These are phyloP conservation scores for Phytophthora sp. DNA, from an alignment of 352 stramenopile genomes.

Conservation along the genomic window DNA sequence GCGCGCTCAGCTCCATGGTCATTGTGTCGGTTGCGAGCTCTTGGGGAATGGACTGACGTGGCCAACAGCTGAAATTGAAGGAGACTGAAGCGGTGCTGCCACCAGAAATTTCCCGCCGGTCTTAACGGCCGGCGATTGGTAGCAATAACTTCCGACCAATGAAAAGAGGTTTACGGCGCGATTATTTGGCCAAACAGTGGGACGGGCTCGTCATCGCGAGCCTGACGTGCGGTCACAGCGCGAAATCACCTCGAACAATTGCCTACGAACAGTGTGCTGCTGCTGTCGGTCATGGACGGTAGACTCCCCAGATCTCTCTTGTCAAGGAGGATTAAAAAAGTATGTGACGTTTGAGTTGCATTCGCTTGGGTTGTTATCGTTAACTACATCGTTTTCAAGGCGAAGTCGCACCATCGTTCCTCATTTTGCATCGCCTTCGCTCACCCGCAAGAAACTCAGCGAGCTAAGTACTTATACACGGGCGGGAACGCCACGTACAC, in stretches of 20 bases:
- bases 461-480: too few relatives aligned
- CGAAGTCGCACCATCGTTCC: too few relatives aligned
- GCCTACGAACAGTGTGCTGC: too few relatives aligned
- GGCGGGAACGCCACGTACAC: slow-evolving; percentile 5
- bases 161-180: background rate
- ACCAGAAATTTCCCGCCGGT: slow-evolving; percentile 5
- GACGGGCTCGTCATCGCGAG: background rate
- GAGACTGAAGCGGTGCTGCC: background rate
- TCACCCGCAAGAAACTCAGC: too few relatives aligned
- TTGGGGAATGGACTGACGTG: slow-evolving; percentile 25
- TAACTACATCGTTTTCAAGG: too few relatives aligned
- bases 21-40: background rate
- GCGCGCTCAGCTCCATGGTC: slow-evolving; percentile 72
- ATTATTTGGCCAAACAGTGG: background rate
- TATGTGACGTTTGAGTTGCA: too few relatives aligned
- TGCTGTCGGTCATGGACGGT: too few relatives aligned
- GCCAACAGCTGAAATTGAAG: slow-evolving; percentile 1
- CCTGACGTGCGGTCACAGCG: background rate
- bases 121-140: background rate
- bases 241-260: too few relatives aligned
- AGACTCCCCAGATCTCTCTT: too few relatives aligned
- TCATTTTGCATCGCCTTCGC: too few relatives aligned
- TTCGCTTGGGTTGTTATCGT: too few relatives aligned
- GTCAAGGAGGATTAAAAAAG: too few relatives aligned
- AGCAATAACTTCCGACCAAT: background rate